Conservation (phyloP, 768 basidiomycete species). For the Trametes villosa region DNA sequence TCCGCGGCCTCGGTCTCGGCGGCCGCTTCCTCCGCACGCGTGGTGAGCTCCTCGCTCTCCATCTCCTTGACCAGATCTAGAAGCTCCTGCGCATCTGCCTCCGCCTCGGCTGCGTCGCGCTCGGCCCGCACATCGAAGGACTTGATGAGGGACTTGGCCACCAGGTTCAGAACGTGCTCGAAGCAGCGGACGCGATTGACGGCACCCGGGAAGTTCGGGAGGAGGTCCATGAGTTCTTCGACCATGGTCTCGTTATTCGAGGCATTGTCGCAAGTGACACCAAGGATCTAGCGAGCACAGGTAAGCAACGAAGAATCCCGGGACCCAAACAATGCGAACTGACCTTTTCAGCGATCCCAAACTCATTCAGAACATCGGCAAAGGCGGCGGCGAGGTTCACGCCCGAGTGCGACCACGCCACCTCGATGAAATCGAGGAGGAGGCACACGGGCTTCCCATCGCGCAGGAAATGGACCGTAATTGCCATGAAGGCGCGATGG, state of each 20-base stretch:
- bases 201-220: slow-evolving; percentile 9
- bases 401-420: slow-evolving; percentile 35
- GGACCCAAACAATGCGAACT: slow-evolving; percentile 3
- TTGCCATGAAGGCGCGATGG: not conserved
- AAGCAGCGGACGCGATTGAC: slow-evolving; percentile 21
- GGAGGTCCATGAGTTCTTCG: not conserved
- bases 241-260: slow-evolving; percentile 8
- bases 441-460: not conserved
- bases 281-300: not conserved
- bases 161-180: slow-evolving; percentile 25
- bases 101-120: not conserved
- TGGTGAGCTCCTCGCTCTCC: not conserved
- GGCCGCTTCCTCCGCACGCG: not conserved
- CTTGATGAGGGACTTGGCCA: slow-evolving; percentile 12
- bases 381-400: slow-evolving; percentile 33
- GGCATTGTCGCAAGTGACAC: not conserved
- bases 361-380: slow-evolving; percentile 31
- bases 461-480: not conserved
- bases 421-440: not conserved
- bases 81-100: not conserved
- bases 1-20: not conserved
- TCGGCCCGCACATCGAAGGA: slow-evolving; percentile 2
- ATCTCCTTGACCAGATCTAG: not conserved
- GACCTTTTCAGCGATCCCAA: slow-evolving; percentile 37
- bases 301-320: not conserved